Evolutionary conservation across 2,329 filamentous ascomycete species (phyloP).

Genomic region (Thermochaetoides dissita): DNA sequence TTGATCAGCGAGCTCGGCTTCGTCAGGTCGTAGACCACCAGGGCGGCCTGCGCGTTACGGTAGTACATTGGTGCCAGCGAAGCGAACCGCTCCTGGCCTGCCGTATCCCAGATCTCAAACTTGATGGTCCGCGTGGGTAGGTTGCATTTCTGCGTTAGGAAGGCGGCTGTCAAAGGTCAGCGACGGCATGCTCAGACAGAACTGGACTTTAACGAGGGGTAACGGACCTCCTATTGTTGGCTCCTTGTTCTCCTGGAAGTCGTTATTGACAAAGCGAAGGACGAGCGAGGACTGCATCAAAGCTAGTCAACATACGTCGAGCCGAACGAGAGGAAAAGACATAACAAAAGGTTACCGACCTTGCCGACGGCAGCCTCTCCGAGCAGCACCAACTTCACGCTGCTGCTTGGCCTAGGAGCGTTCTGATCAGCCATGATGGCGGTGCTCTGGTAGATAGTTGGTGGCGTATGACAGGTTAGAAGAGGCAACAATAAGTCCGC

Average conservation of each 20-base stretch:
- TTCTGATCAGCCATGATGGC: conserved; percentile 56
- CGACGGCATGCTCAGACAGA: no score
- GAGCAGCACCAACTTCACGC: conserved; percentile 95
- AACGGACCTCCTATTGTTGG: conserved; percentile 87
- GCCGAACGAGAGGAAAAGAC: no score
- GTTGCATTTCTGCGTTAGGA: conserved; percentile 96
- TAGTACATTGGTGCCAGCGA: conserved; percentile 98
- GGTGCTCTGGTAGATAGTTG: neutral
- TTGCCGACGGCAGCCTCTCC: conserved; percentile 98
- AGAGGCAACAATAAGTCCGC: no score
- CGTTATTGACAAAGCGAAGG: conserved; percentile 96
- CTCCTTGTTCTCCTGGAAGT: conserved; percentile 99
- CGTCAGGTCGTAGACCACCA: conserved; percentile 97
- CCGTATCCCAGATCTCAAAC: conserved; percentile 97
- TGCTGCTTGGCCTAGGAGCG: conserved; percentile 91
- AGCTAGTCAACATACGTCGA: no score
- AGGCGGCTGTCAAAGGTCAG: conserved; percentile 52
- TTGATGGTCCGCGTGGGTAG: conserved; percentile 85
- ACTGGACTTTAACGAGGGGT: neutral
- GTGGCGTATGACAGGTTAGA: neutral
- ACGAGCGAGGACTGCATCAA: conserved; percentile 73
- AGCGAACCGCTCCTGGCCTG: conserved; percentile 93
- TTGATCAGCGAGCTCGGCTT: conserved; percentile 92
- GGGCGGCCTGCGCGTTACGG: conserved; percentile 91
- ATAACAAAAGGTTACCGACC: conserved; percentile 36